phyloP scores from a whole-genome alignment of 139 green algal genomes.

The Trebouxia sp. region DNA sequence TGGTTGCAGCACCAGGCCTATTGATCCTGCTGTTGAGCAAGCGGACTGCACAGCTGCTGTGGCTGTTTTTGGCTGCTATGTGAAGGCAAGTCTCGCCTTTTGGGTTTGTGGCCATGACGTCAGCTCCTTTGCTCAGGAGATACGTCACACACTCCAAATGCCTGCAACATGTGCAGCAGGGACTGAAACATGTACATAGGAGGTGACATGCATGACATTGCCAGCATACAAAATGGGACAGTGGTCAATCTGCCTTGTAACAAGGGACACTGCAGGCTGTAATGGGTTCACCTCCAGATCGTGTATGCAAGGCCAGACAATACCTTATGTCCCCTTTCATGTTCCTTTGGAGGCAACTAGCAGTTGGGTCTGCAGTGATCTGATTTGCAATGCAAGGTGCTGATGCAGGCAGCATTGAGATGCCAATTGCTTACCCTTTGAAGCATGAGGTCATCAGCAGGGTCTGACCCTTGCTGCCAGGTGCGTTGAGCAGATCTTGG shows the following conservation, averaged over 20 bases:
- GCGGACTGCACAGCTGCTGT: background rate
- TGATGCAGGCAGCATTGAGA: background rate
- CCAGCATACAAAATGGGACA: background rate
- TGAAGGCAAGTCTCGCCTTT: slow-evolving; percentile 35
- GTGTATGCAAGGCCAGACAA: background rate
- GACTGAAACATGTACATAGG: background rate
- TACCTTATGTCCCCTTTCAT: background rate
- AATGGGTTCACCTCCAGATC: background rate
- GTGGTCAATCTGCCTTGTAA: background rate
- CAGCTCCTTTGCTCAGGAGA: slow-evolving; percentile 34
- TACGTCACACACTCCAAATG: slow-evolving; percentile 35
- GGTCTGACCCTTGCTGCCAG: slow-evolving; percentile 21
- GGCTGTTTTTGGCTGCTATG: slow-evolving; percentile 30
- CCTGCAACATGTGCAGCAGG: background rate
- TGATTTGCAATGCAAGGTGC: background rate
- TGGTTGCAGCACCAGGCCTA: background rate
- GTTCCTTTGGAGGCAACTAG: background rate
- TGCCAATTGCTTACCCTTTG: slow-evolving; percentile 20
- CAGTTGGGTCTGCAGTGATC: background rate
- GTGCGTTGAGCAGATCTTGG: slow-evolving; percentile 16
- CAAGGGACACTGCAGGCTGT: background rate
- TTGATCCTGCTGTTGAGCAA: slow-evolving; percentile 26
- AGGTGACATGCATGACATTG: background rate
- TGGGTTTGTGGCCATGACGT: slow-evolving; percentile 1
- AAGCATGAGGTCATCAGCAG: slow-evolving; percentile 27